phyloP scores from a whole-genome alignment of 2,329 filamentous ascomycete species.

The Apiospora saccharicola region DNA sequence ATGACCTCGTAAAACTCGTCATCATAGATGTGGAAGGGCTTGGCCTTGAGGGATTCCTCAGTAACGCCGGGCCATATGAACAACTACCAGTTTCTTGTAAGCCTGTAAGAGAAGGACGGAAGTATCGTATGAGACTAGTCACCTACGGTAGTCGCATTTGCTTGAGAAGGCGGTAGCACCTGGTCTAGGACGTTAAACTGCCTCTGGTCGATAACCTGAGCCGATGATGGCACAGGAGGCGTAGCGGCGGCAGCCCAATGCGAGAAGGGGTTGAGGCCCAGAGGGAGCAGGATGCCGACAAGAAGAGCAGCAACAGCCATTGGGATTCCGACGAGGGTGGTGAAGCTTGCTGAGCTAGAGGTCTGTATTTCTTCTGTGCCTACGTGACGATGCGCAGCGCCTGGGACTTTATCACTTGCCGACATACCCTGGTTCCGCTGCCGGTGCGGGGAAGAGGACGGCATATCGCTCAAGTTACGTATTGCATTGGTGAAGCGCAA shows the following conservation, averaged over 20 bases:
- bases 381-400: neutral
- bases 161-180: slow-evolving; percentile 47
- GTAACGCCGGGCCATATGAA: slow-evolving; percentile 55
- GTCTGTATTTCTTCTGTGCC: neutral
- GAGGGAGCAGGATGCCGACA: slow-evolving; percentile 24
- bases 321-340: slow-evolving; percentile 20
- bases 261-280: slow-evolving; percentile 22
- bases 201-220: slow-evolving; percentile 53
- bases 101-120: too few species aligned
- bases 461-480: neutral
- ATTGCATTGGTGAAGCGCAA: neutral
- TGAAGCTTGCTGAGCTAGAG: neutral
- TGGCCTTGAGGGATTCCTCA: slow-evolving; percentile 45
- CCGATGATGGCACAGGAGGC: slow-evolving; percentile 41
- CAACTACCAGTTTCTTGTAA: slow-evolving; percentile 34
- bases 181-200: slow-evolving; percentile 51
- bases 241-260: neutral
- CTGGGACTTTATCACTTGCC: slow-evolving; percentile 3
- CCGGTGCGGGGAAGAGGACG: slow-evolving; percentile 14
- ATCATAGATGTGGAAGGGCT: slow-evolving; percentile 57
- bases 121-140: neutral
- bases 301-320: slow-evolving; percentile 28
- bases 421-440: neutral
- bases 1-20: slow-evolving; percentile 58
- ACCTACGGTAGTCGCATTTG: slow-evolving; percentile 47